Base-by-base conservation (phyloP, 306 rosid genomes). In the Carpinus fangiana region DNA sequence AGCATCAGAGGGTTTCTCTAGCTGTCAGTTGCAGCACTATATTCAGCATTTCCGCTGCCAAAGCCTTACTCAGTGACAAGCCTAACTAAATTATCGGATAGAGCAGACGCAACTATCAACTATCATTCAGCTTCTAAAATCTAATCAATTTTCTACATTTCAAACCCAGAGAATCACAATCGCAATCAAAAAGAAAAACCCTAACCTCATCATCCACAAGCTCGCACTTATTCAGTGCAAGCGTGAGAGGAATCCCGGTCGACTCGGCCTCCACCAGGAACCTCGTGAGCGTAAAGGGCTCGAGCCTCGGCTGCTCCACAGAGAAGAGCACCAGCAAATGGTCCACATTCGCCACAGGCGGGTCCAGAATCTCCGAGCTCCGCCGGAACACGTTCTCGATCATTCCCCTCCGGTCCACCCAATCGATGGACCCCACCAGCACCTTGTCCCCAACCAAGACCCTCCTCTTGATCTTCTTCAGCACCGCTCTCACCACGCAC, bases 361-460 rank as follows among this genome's bases (percentile, higher is more conserved):
- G 98, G n/a, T 95, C 98, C 10, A 90, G 92, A 62, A 92, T 91
- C 88, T 91, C 93, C 1, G 90, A 89, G 34, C 79, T 84, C 31
- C 97, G 78, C 79, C 81, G 91, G 72, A 90, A 91, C 23, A 95
- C 97, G 23, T 92, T 92, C 84, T 90, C 98, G 74, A 92, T 92
- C 97, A 90, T 85, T 1, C 93, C 98, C 60, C 98, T 71, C 13
- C 97, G 89, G 53, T 90, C 98, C 8, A 92, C 91, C 98, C 98
- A 95, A 78, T 95, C 98, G 36, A 95, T 78, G 73, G 98, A 89
- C 64, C 98, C 96, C 8, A 95, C 95, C 48, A 95, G 28, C 71
- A 95, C 98, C 89, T 84, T 90, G 75, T 95, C 98, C 16, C 98
- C 98, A 20, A 95, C 98, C 86, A 92, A 78, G 10, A 94, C 98